Evolutionary conservation across 768 basidiomycete species (phyloP).

Genomic region (Amanita phalloides): DNA sequence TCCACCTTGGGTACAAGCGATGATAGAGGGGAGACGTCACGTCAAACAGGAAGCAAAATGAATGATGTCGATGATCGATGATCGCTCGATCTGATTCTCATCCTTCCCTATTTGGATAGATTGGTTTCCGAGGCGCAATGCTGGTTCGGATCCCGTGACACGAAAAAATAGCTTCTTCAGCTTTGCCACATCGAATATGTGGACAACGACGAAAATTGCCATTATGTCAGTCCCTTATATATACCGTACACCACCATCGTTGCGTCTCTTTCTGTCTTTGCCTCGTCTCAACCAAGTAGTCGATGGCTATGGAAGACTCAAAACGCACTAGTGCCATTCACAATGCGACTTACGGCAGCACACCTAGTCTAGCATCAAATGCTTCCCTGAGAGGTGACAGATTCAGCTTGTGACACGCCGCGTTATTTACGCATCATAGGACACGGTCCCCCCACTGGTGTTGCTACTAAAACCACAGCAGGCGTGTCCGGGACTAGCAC

Average conservation of each 20-base stretch:
- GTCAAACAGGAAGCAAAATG: neutral
- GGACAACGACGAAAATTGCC: neutral
- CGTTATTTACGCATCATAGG: conserved; percentile 13
- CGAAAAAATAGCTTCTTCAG: no score
- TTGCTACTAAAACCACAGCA: conserved; percentile 6
- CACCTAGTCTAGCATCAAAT: conserved; percentile 11
- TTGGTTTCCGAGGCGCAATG: no score
- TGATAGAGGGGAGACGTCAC: neutral
- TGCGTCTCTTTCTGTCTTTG: neutral
- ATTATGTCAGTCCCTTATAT: neutral
- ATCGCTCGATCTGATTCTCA: neutral
- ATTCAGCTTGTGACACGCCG: neutral
- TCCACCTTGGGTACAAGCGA: no score
- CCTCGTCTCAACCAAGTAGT: neutral
- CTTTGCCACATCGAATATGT: neutral
- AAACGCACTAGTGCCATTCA: conserved; percentile 10
- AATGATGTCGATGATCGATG: neutral
- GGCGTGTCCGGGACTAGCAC: conserved; percentile 4
- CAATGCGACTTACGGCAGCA: conserved; percentile 8
- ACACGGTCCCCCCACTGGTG: conserved; percentile 17
- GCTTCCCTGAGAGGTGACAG: conserved; percentile 12
- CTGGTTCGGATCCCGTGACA: no score
- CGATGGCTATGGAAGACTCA: conserved; percentile 13
- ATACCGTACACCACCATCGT: neutral
- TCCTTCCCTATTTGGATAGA: no score